Evolutionary conservation across 116 monocot genomes (phyloP), one percentile per base, ranked within the genome.

Genomic region (Zostera marina): DNA sequence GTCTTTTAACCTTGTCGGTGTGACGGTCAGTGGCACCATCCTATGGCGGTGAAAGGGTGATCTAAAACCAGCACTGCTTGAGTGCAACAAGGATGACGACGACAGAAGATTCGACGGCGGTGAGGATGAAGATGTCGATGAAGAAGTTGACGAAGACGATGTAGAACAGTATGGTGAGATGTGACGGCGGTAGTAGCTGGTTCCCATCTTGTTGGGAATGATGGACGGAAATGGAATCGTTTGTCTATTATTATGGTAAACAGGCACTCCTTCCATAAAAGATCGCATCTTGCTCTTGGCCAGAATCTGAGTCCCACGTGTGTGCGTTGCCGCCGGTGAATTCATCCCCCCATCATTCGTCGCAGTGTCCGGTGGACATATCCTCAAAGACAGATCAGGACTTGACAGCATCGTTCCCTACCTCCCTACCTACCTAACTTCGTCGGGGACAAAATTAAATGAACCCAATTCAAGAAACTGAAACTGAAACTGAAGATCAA

Each of bases 181-280:
- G n/a, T 62, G 47, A 58, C 56, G 41, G 55, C 59, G 41, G 14
- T n/a, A n/a, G n/a, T n/a, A n/a, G n/a, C n/a, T n/a, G n/a, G 62
- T 62, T 21, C 53, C 14, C 24, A 39, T 17, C 38, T 38, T 56
- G 59, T 72, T 72, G 1, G 40, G 55, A 8, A 63, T 60, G 9
- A 17, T 11, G 2, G 41, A 6, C 4, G 43, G 59, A 2, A 61
- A 45, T 7, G 66, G 53, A 39, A 70, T 66, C 13, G 62, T 41
- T 21, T 57, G 32, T 20, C 15, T 32, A 11, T 14, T 26, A 47
- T 52, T 70, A 47, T 75, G 63, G 54, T 80, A 72, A 63, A 77
- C 62, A 0, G 89, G 89, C 26, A 83, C 73, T 7, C 80, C 84
- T 9, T 71, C 73, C 17, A 83, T 83, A 32, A 32, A 32, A 11